phyloP scores from a whole-genome alignment of 2,329 filamentous ascomycete species.

The Elsinoe arachidis region DNA sequence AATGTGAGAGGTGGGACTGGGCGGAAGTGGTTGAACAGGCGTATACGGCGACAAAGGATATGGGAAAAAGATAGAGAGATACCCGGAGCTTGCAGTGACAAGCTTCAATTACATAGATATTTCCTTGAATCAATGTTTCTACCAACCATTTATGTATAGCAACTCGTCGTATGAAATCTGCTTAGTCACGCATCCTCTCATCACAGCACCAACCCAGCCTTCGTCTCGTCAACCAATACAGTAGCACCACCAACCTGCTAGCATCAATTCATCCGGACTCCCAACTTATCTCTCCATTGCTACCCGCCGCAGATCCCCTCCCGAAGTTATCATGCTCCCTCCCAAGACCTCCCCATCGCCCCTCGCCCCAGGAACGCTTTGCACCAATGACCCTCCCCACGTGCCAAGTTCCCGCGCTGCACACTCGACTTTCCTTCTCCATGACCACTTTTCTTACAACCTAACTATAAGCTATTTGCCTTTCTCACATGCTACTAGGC shows the following conservation, averaged over 20 bases:
- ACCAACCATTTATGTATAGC: neutral
- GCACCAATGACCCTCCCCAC: neutral
- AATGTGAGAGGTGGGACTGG: neutral
- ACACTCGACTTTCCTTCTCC: neutral
- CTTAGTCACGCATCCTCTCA: neutral
- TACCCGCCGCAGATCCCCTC: neutral
- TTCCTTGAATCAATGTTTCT: neutral
- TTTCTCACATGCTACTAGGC: too few relatives aligned
- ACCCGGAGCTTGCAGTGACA: neutral
- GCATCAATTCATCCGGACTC: too few relatives aligned
- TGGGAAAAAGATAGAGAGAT: slow-evolving; percentile 6
- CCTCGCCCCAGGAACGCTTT: neutral
- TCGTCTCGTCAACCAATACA: too few relatives aligned
- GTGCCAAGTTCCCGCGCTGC: neutral
- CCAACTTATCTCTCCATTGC: too few relatives aligned
- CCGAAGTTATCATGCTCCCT: neutral
- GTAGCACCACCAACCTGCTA: too few relatives aligned
- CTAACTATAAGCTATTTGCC: neutral
- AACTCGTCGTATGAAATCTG: neutral
- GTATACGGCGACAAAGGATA: slow-evolving; percentile 5
- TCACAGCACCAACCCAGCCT: too few relatives aligned
- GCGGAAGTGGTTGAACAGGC: neutral
- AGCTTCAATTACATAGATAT: neutral
- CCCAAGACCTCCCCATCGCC: neutral
- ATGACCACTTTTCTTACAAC: neutral